Evolutionary conservation across 257 asterid genomes (phyloP), one percentile per base, ranked within the genome.

Genomic region (Echium plantagineum): DNA sequence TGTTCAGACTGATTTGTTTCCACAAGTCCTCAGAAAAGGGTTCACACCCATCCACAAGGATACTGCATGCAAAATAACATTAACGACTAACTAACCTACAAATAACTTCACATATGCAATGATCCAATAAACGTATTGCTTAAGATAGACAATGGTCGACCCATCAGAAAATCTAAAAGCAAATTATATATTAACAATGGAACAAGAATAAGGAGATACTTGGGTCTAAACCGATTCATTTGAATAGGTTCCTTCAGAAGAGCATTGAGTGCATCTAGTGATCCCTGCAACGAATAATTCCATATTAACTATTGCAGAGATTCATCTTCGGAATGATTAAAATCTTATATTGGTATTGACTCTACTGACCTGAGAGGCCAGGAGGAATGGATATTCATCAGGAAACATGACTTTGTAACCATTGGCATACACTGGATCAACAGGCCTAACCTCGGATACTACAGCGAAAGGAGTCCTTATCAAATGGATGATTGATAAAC

Each of bases 31-130:
- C 94, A 0, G 74, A 63, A 66, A 76, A 86, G 32, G 95, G 76
- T 61, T 76, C 77, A 19, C 94, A 86, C 65, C 95, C 94, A 69
- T 81, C 86, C 21, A 86, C 84, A 17, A 84, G 59, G 59, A 86
- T 74, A 67, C 94, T 86, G 74, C 70, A 57, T 19, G 5, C 30
- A 63, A 3, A 52, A 52, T 17, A 61, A 9, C 13, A 38, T 38
- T 9, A 10, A 9, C 8, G 48, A 38, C 48, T 38, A 38, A 38
- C 1, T 38, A 31, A 38, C 15, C 9, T 24, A 2, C n/a, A 38
- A 38, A 38, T 19, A 24, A 28, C 21, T 5, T 30, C 32, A 24
- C 26, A 24, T 24, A 3, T 20, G 3, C 21, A 24, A 24, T 15
- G 12, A 31, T 21, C 55, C 21, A 63, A 31, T 63, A 9, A 38